phyloP scores from a whole-genome alignment of 2,329 filamentous ascomycete species.

The Ophiostoma quercus region DNA sequence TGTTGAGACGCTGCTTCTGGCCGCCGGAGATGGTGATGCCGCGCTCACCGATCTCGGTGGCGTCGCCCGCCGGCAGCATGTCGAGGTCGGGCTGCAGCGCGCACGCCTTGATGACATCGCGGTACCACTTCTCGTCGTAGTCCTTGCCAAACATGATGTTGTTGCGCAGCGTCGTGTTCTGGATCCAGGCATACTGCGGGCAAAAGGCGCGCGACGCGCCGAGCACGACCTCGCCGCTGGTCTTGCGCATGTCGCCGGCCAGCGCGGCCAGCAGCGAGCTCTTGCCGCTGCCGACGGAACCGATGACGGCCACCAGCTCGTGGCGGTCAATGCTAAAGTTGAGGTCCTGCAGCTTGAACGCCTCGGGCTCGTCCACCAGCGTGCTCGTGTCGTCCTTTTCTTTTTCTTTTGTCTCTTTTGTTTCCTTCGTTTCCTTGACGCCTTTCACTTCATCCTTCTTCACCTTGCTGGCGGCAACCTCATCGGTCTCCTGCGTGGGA shows the following conservation, averaged over 20 bases:
- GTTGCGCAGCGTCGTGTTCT: constrained; percentile 78
- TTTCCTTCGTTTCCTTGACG: constrained; percentile 36
- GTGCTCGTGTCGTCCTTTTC: constrained; percentile 49
- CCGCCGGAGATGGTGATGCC: constrained; percentile 94
- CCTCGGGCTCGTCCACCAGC: constrained; percentile 54
- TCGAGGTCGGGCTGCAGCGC: constrained; percentile 80
- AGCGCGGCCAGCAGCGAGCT: constrained; percentile 82
- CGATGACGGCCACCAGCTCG: constrained; percentile 80
- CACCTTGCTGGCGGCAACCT: constrained; percentile 25
- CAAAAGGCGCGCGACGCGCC: constrained; percentile 84
- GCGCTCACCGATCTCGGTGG: constrained; percentile 89
- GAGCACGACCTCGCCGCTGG: constrained; percentile 64
- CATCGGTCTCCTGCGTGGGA: constrained; percentile 49
- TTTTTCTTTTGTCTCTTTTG: not conserved
- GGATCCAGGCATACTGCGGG: constrained; percentile 96
- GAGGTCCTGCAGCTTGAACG: constrained; percentile 67
- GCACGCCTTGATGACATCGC: constrained; percentile 78
- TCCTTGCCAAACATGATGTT: constrained; percentile 89
- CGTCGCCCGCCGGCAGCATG: constrained; percentile 84
- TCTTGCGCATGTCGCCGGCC: constrained; percentile 90
- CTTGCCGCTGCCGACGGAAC: constrained; percentile 84
- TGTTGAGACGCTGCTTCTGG: constrained; percentile 92
- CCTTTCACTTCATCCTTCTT: constrained; percentile 36
- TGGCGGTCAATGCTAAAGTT: constrained; percentile 64
- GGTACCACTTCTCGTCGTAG: constrained; percentile 72